Evolutionary conservation across 164 flowering plant species (phyloP), one percentile per base, ranked within the genome.

Genomic region (Berberis thunbergii): DNA sequence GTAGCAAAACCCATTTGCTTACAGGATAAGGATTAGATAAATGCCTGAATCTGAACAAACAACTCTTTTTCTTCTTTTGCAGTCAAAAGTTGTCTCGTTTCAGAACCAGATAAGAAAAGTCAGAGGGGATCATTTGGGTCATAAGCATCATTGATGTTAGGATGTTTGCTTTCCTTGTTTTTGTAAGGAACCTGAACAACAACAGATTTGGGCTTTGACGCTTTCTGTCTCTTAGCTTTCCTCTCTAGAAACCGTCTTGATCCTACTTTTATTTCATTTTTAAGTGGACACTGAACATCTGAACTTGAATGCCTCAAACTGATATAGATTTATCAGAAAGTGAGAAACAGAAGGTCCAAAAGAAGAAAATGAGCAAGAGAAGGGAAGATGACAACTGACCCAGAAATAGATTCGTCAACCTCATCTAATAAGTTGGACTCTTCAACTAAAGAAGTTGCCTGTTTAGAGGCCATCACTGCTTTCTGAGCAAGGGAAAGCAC

Each of bases 231-330:
- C 75, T 76, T 87, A 39, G 80, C 74, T 66, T 66, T 75, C 77
- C 95, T 88, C 74, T 90, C 84, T 12, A 76, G 60, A 60, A 69
- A 83, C 60, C 96, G 81, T 40, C 78, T 82, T 69, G 98, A 94
- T 70, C 81, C 79, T 44, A 90, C 88, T 39, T n/a, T 75, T 61
- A 67, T 74, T 49, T 54, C 75, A 76, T 76, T 76, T 63, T 76
- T 69, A 7, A 46, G 43, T 41, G 70, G 64, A 57, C 50, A 49
- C 39, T 49, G 59, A 64, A 68, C 59, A 12, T 70, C 50, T 54
- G 70, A 73, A 64, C 71, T 71, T 64, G 64, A 69, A 41, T 65
- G 38, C 45, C 50, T 76, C 53, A 55, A 68, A 66, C 83, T 77
- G 75, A 55, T n/a, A 67, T 41, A 40, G 65, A 48, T 45, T 53